Evolutionary conservation across 352 stramenopile genomes (phyloP), one percentile per base, ranked within the genome.

Genomic region (Phytophthora sp.): DNA sequence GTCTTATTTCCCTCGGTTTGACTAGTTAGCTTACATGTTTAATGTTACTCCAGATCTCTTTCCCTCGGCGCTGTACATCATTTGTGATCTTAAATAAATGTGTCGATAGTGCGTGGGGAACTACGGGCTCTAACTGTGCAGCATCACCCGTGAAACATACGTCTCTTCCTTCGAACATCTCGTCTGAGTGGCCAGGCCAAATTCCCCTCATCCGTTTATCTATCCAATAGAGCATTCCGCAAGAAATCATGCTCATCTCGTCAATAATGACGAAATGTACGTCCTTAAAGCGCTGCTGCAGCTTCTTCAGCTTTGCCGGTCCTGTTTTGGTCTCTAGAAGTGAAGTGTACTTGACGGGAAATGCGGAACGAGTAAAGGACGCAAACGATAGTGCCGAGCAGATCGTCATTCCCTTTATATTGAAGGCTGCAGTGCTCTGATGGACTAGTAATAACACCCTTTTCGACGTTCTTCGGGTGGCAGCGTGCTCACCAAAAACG

Each of bases 151-250:
- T 47, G 20, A 57, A 57, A 26, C 26, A 27, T 8, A 47, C 35
- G 27, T 35, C 20, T 13, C 50, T 15, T 0, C 50, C 50, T 7
- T 33, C 50, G 26, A 57, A 57, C 3, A n/a, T 2, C 15, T 47
- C 33, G 23, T 57, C 5, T 2, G 21, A 24, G 4, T 47, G 16
- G 12, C 24, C 6, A 12, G 35, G 35, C 51, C 51, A 58, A 2
- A 58, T 58, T 20, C 47, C 33, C 21, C 35, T 21, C 16, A 58
- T 38, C 7, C 15, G 23, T 8, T 12, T 35, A 13, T 47, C 51
- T 12, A 47, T 49, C 51, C 23, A 58, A 12, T 58, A 58, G 1
- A 57, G 35, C 51, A 58, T 58, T 1, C 35, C 51, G 12, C 51
- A 38, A 1, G 35, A 58, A 20, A 58, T 49, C 33, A 47, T 47